Base-by-base conservation (phyloP, 1,139 yeast species). In the Hansenula lynferdii region DNA sequence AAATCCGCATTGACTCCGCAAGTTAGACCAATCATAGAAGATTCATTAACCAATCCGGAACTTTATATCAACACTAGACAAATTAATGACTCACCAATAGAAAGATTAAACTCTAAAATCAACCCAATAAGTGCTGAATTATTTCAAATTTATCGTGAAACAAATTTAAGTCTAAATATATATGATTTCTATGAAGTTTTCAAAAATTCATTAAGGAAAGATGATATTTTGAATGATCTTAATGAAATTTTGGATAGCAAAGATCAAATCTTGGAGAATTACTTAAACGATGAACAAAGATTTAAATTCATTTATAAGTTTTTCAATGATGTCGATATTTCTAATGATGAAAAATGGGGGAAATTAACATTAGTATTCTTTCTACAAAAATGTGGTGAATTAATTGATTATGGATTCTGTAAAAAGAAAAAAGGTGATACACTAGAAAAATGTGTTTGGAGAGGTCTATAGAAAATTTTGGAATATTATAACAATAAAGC, bases 111-210 rank as follows among this genome's bases (percentile, higher is more conserved):
- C 36, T 42, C 50, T 12, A 30, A 45, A 1, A 36, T 69, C 41
- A 75, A 68, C 42, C 94, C 81, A 32, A 68, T 72, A 2, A 57
- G 82, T 11, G 67, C 77, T 27, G 75, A 73, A 33, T 58, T 87
- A 39, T 89, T 78, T 60, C 72, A 77, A 34, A 69, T 87, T 17
- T 83, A 83, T 57, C 75, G 92, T 44, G 97, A 89, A 53, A 92
- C 96, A 0, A 85, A 87, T 21, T 69, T 80, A 3, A 65, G 71
- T 20, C 72, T 87, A 46, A 89, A 87, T 54, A 73, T 86, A 36
- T 84, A 72, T 59, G 97, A 89, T 52, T 85, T 84, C 53, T 89
- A 73, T 55, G 62, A 69, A 35, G 89, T 90, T 1, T 89, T 86
- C 62, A 76, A 72, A 51, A 76, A 71, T 42, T 64, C 79, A 0